Evolutionary conservation across 148 eudicot genomes (phyloP), one percentile per base, ranked within the genome.

Genomic region (Rhododendron williamsianum): DNA sequence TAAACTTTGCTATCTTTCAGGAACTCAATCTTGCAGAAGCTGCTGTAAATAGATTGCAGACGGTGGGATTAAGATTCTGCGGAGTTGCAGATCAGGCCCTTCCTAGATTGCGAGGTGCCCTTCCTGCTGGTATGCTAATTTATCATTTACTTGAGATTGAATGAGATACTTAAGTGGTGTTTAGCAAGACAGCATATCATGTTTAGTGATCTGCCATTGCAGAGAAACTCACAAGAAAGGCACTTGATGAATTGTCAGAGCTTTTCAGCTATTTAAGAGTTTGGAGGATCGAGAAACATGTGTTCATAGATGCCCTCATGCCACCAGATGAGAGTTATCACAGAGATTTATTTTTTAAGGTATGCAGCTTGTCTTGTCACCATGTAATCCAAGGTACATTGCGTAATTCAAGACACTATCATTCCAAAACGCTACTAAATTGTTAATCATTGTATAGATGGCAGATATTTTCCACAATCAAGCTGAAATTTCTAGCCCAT

Each of bases 61-160:
- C 96, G 8, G 97, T 95, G 6, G 93, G 96, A 74, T 90, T 92
- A 82, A 91, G 98, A 85, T 96, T 95, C 76, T 96, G 99, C 85
- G 99, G 96, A 88, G 89, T 83, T 91, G 94, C 93, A 49, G 96
- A 95, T 86, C 94, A 94, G 88, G 95, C 94, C 38, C 93, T 96
- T 87, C 97, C 99, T 25, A 93, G 98, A 88, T 80, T 96, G 90
- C 91, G 99, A 88, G 98, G 98, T 78, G 99, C 98, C 73, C 94
- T 96, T 86, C 99, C 95, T 89, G 89, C 95, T 84, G 99, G 99
- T 94, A 84, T 76, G 83, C 87, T 69, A 30, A 25, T 13, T 69
- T 85, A 18, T 19, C 82, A 72, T 23, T 18, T 5, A 73, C 38
- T 76, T 76, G 23, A 41, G 23, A 35, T 78, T 33, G 76, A 78